Evolutionary conservation across 2,329 filamentous ascomycete species (phyloP), one percentile per base, ranked within the genome.

Genomic region (Aspergillus neotritici): DNA sequence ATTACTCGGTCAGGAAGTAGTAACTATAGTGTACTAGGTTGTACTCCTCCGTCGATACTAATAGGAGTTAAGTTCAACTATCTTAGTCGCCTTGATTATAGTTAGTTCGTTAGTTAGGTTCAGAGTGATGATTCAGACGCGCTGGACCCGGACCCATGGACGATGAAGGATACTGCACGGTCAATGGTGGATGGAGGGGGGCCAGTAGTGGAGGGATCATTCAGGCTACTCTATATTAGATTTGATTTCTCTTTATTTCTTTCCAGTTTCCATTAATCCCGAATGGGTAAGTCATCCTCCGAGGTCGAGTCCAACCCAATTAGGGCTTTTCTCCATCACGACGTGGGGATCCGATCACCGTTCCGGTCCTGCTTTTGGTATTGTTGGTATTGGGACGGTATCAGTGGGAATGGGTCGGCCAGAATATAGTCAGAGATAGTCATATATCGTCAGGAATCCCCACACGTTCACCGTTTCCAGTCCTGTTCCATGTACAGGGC

Each of bases 61-160:
- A n/a, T 40, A 32, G 40, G 39, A 31, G 43, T 28, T 16, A 21
- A 40, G 32, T 25, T 17, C 25, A 37, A 37, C 38, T 11, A 14
- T 16, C 11, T 29, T 38, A 29, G 21, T 25, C 21, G 21, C 21
- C n/a, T n/a, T n/a, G n/a, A n/a, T n/a, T n/a, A n/a, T n/a, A n/a
- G n/a, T n/a, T n/a, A n/a, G n/a, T n/a, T n/a, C n/a, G n/a, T n/a
- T n/a, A n/a, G n/a, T n/a, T 37, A 13, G 21, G 2, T 37, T 38
- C n/a, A 17, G 35, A 41, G 21, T 48, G 44, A 48, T 50, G 49
- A 53, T 53, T 53, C 44, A 52, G 48, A 51, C 41, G 41, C 35
- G 45, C 40, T 14, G 12, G 12, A 37, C 14, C 35, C 13, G 35
- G 16, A 14, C 25, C 21, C n/a, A 37, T 14, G 30, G 35, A 12